Conservation (phyloP, 768 basidiomycete genomes). For the Rhodosporidiobolus odoratus region DNA sequence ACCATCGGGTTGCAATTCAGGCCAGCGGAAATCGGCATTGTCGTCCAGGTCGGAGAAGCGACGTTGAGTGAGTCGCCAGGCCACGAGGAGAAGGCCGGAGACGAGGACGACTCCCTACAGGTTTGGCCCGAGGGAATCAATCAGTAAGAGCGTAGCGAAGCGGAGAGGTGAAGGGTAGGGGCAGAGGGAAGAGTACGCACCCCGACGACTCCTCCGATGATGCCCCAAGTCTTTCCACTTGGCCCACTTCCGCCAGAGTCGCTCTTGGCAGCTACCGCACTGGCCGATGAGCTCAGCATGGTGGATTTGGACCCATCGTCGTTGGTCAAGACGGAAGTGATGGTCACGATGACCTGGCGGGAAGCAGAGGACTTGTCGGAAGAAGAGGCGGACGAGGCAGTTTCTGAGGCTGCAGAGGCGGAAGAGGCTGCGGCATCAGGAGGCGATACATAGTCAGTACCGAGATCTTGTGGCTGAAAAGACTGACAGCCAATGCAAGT, state of each 20-base stretch:
- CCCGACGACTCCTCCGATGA: slow-evolving; percentile 19
- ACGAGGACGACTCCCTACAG: slow-evolving; percentile 20
- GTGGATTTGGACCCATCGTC: slow-evolving; percentile 24
- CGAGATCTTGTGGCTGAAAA: background rate
- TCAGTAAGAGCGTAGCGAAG: too few species aligned
- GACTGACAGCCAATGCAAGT: background rate
- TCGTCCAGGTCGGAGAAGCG: slow-evolving; percentile 25
- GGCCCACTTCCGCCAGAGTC: background rate
- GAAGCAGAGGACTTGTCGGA: background rate
- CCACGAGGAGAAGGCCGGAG: slow-evolving; percentile 4
- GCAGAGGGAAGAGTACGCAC: background rate
- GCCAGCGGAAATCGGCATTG: slow-evolving; percentile 21
- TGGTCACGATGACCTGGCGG: slow-evolving; percentile 12
- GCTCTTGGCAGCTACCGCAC: background rate
- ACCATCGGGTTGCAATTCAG: slow-evolving; percentile 15
- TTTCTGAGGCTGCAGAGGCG: background rate
- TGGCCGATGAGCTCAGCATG: slow-evolving; percentile 4
- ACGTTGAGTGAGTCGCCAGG: slow-evolving; percentile 13
- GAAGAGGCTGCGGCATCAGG: too few species aligned
- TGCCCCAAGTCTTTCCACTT: slow-evolving; percentile 32
- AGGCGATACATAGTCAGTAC: too few species aligned
- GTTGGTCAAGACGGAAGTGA: slow-evolving; percentile 27
- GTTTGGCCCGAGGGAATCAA: background rate
- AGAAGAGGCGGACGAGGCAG: background rate
- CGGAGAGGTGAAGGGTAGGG: background rate